phyloP scores from a whole-genome alignment of 176 grass and related monocot species.

The Carex scoparia region DNA sequence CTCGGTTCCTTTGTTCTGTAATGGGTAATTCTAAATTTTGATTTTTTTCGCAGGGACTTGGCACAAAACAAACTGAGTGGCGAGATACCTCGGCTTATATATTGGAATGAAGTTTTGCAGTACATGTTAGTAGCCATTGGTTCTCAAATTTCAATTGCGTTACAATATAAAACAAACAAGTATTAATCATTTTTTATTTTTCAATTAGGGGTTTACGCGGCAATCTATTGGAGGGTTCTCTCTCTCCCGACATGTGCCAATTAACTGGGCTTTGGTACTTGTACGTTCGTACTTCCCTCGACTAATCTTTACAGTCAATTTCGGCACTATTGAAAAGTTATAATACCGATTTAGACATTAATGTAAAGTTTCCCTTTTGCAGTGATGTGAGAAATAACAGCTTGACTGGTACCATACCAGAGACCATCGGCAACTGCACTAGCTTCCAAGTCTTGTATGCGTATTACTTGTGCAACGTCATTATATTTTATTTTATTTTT shows the following conservation, averaged over 20 bases:
- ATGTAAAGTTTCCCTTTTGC: neutral
- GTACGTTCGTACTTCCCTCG: constrained; percentile 36
- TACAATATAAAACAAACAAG: neutral
- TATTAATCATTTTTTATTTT: neutral
- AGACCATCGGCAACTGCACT: constrained; percentile 90
- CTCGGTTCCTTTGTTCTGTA: neutral
- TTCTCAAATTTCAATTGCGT: neutral
- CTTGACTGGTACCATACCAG: constrained; percentile 69
- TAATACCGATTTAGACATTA: neutral
- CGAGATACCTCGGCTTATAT: constrained; percentile 95
- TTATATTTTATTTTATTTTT: neutral
- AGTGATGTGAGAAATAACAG: constrained; percentile 98
- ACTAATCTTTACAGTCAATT: neutral
- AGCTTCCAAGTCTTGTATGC: constrained; percentile 99
- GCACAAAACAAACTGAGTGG: constrained; percentile 91
- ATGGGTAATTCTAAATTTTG: neutral
- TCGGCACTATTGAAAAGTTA: neutral
- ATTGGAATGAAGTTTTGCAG: constrained; percentile 97
- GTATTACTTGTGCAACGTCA: neutral
- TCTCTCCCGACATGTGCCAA: constrained; percentile 90
- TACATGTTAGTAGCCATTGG: constrained; percentile 61
- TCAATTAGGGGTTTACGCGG: constrained; percentile 65
- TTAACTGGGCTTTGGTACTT: constrained; percentile 98
- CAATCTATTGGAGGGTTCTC: constrained; percentile 72
- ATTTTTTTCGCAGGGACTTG: constrained; percentile 54